A percentile compares a stretch with the other conserved stretches of the same genome.
Conservation (phyloP, 495 filamentous ascomycete species). For the Usnea hakonensis region DNA sequence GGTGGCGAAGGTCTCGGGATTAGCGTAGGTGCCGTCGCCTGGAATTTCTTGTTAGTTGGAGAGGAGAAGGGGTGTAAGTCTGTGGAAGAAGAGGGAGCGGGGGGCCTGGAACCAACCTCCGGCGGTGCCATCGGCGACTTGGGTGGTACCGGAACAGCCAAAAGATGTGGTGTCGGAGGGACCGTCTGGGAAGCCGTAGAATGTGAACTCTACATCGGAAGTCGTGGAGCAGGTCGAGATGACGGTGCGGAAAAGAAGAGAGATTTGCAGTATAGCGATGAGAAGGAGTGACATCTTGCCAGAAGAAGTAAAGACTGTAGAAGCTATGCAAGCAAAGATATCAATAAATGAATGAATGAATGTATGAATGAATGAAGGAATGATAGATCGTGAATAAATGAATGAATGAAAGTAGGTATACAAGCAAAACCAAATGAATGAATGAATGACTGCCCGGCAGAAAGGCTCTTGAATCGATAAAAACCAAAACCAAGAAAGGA, state of each 20-base stretch:
- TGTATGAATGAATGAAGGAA: slow-evolving; percentile 1
- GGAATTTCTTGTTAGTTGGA: neutral
- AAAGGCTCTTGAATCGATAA: neutral
- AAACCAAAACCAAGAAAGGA: neutral
- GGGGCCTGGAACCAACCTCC: slow-evolving; percentile 19
- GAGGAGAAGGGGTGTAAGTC: neutral
- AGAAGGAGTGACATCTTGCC: slow-evolving; percentile 18
- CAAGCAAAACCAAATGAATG: neutral
- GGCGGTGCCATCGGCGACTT: slow-evolving; percentile 27
- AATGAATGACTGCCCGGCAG: slow-evolving; percentile 12
- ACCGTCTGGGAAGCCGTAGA: slow-evolving; percentile 39
- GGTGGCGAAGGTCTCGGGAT: slow-evolving; percentile 41
- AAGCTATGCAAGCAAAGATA: neutral
- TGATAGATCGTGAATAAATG: slow-evolving; percentile 5
- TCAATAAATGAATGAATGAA: neutral
- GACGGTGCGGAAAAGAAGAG: slow-evolving; percentile 4
- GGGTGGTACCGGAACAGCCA: slow-evolving; percentile 16
- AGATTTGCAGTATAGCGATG: slow-evolving; percentile 3
- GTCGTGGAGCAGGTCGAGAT: slow-evolving; percentile 2
- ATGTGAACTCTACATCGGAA: slow-evolving; percentile 18
- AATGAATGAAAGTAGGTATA: neutral
- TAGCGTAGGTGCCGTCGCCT: slow-evolving; percentile 36
- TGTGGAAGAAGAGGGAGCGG: neutral
- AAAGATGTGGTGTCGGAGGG: slow-evolving; percentile 31
- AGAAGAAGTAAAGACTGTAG: slow-evolving; percentile 4